Evolutionary conservation across 2,329 filamentous ascomycete genomes (phyloP).

Genomic region (Aaosphaeria pasadenensis): DNA sequence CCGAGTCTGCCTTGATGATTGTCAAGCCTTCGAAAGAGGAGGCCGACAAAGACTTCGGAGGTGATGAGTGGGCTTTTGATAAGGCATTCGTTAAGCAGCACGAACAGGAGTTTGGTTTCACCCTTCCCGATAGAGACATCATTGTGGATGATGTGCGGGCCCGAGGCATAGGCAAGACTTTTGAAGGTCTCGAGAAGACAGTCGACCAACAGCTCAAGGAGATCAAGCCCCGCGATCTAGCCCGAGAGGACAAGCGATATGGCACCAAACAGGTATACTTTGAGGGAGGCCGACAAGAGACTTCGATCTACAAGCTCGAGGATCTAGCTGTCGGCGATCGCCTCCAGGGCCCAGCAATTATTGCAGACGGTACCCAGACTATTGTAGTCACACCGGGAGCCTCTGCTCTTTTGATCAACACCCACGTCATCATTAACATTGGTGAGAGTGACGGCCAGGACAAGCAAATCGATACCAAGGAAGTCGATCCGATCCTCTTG

Average conservation of each 20-base stretch:
- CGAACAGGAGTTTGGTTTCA: constrained; percentile 91
- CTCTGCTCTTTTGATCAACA: constrained; percentile 73
- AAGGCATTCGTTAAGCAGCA: constrained; percentile 84
- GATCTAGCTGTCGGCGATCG: constrained; percentile 70
- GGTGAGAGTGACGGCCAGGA: constrained; percentile 55
- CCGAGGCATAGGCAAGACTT: constrained; percentile 85
- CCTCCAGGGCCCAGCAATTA: constrained; percentile 76
- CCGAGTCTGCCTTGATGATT: constrained; percentile 88
- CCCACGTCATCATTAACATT: constrained; percentile 86
- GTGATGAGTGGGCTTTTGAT: constrained; percentile 77
- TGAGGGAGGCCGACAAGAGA: constrained; percentile 72
- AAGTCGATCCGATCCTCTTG: constrained; percentile 73
- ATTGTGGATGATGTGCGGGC: constrained; percentile 88
- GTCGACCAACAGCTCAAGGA: constrained; percentile 79
- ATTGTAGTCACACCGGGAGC: constrained; percentile 83
- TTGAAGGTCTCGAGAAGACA: constrained; percentile 73
- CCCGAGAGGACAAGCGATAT: constrained; percentile 62
- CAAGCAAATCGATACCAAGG: constrained; percentile 49
- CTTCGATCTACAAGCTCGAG: constrained; percentile 79
- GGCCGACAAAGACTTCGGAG: constrained; percentile 55
- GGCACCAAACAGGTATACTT: constrained; percentile 75
- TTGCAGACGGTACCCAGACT: constrained; percentile 86
- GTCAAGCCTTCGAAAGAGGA: constrained; percentile 68
- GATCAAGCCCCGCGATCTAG: constrained; percentile 58
- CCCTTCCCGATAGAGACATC: constrained; percentile 77